These are phyloP conservation scores for Leishmania tarentolae DNA, from an alignment of 208 protist genomes.

Conservation along the genomic window DNA sequence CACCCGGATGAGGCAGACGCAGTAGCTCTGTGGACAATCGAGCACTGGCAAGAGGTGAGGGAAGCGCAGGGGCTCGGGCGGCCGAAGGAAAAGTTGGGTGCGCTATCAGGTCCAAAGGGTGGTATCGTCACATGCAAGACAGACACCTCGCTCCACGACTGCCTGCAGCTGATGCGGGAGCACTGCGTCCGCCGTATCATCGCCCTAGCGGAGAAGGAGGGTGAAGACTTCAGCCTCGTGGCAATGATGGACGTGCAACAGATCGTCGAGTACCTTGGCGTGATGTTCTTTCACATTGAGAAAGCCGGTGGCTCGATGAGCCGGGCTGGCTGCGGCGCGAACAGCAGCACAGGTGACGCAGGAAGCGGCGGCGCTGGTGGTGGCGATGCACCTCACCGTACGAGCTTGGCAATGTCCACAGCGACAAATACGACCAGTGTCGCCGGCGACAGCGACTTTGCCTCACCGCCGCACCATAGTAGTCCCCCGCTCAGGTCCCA, in stretches of 20 bases:
- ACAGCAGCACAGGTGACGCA: slow-evolving; percentile 2
- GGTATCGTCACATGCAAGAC: slow-evolving; percentile 64
- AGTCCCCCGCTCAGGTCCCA: slow-evolving; percentile 16
- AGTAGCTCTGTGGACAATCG: slow-evolving; percentile 71
- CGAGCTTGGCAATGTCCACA: slow-evolving; percentile 16
- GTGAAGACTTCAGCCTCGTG: slow-evolving; percentile 57
- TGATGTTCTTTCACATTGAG: slow-evolving; percentile 80
- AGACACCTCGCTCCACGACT: slow-evolving; percentile 68
- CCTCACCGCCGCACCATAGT: slow-evolving; percentile 11
- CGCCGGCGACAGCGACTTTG: slow-evolving; percentile 11
- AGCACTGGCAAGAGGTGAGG: slow-evolving; percentile 51
- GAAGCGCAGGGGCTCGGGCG: slow-evolving; percentile 24
- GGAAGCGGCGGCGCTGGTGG: slow-evolving; percentile 1
- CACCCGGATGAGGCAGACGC: slow-evolving; percentile 60
- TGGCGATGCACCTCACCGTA: slow-evolving; percentile 9
- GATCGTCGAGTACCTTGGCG: slow-evolving; percentile 82
- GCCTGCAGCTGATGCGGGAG: slow-evolving; percentile 62
- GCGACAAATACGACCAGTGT: slow-evolving; percentile 11
- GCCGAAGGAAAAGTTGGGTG: slow-evolving; percentile 20
- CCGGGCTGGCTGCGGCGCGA: slow-evolving; percentile 13
- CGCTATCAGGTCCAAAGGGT: background rate
- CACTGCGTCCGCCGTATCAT: slow-evolving; percentile 65
- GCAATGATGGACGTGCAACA: slow-evolving; percentile 83
- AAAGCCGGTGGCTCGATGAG: slow-evolving; percentile 35
- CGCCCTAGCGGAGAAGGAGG: slow-evolving; percentile 75